Evolutionary conservation across 164 flowering plant species (phyloP).

Genomic region (Paratinospora sagittata): DNA sequence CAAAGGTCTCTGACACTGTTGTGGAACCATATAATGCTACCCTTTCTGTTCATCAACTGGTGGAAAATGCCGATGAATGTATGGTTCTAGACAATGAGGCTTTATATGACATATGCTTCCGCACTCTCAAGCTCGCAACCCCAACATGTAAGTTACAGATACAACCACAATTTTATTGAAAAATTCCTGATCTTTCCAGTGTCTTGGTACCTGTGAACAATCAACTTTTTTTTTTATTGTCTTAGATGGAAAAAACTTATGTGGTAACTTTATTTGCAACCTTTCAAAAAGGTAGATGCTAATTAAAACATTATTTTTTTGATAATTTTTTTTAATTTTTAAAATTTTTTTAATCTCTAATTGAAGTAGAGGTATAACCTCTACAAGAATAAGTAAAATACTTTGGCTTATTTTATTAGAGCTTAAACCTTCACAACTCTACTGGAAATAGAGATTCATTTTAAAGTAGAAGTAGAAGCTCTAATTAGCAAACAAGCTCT

Average conservation of each 20-base stretch:
- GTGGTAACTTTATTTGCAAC: too few species aligned
- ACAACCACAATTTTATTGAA: neutral
- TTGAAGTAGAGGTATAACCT: too few species aligned
- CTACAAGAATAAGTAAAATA: too few species aligned
- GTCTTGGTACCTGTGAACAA: neutral
- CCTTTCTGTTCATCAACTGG: conserved; percentile 2
- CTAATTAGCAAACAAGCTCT: neutral
- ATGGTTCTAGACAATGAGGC: conserved; percentile 1
- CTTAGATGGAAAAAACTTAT: neutral
- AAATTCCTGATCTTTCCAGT: neutral
- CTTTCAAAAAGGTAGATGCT: too few species aligned
- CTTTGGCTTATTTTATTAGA: too few species aligned
- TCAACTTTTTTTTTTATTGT: neutral
- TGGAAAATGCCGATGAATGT: neutral
- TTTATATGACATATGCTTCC: neutral
- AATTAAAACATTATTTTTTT: too few species aligned
- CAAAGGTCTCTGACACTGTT: conserved; percentile 1
- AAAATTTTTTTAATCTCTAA: too few species aligned
- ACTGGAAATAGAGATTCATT: too few species aligned
- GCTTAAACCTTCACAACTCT: too few species aligned
- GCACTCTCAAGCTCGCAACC: neutral
- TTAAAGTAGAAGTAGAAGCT: too few species aligned
- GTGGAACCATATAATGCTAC: conserved; percentile 2
- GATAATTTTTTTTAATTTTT: too few species aligned
- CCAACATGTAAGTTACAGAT: neutral